These are phyloP conservation scores for Nannizzia gypsea DNA, from an alignment of 2,329 filamentous ascomycete genomes.

Conservation along the genomic window DNA sequence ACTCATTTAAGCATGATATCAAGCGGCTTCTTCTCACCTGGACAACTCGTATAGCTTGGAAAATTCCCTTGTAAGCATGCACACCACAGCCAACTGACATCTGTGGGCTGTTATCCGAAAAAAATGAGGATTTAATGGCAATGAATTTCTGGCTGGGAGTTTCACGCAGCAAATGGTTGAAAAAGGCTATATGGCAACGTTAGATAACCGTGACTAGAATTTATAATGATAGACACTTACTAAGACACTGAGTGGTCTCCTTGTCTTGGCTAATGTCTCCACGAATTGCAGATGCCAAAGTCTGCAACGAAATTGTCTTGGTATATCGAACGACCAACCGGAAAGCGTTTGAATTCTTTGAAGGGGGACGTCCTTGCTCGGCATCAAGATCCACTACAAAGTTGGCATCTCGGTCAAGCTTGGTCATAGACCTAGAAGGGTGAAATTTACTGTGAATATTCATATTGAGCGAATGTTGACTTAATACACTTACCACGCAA, in stretches of 20 bases:
- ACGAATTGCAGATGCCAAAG: slow-evolving; percentile 55
- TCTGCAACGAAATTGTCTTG: slow-evolving; percentile 55
- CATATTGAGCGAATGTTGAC: neutral
- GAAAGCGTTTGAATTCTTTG: slow-evolving; percentile 40
- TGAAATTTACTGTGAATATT: slow-evolving; percentile 11
- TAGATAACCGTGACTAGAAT: neutral
- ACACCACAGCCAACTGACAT: slow-evolving; percentile 51
- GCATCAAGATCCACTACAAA: slow-evolving; percentile 61
- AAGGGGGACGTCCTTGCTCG: slow-evolving; percentile 41
- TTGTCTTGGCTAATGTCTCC: slow-evolving; percentile 51
- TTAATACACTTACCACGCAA: slow-evolving; percentile 60
- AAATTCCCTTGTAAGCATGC: slow-evolving; percentile 78
- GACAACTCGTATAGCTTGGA: slow-evolving; percentile 69
- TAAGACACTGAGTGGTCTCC: slow-evolving; percentile 65
- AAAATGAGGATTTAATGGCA: slow-evolving; percentile 73
- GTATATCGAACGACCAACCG: slow-evolving; percentile 53
- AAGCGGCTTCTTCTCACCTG: slow-evolving; percentile 34
- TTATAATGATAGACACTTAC: slow-evolving; percentile 28
- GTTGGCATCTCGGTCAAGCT: slow-evolving; percentile 37
- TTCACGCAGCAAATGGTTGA: slow-evolving; percentile 81
- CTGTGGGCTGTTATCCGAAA: slow-evolving; percentile 43
- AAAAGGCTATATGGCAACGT: slow-evolving; percentile 46
- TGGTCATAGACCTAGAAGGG: slow-evolving; percentile 27
- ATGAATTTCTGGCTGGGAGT: slow-evolving; percentile 56
- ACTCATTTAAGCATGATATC: slow-evolving; percentile 8